These are phyloP conservation scores for Euphrasia arctica DNA, from an alignment of 305 asterid species.

Conservation along the genomic window DNA sequence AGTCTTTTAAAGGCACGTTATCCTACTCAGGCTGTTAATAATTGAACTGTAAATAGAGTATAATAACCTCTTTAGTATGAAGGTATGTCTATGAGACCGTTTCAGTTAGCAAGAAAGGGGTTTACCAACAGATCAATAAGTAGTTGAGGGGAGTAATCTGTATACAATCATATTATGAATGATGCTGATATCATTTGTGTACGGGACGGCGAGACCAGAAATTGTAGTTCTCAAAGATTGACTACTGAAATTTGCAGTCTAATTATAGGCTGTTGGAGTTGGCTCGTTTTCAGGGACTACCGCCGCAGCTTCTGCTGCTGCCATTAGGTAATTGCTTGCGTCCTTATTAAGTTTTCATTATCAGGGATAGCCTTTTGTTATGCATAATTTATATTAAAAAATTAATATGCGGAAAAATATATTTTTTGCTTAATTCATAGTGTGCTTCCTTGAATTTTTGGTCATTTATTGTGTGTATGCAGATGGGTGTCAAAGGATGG, in stretches of 20 bases:
- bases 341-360: slow-evolving; percentile 13
- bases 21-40: slow-evolving; percentile 39
- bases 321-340: slow-evolving; percentile 61
- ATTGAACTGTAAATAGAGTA: slow-evolving; percentile 5
- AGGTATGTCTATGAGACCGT: slow-evolving; percentile 8
- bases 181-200: slow-evolving; percentile 19
- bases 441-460: slow-evolving; percentile 20
- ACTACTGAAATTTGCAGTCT: slow-evolving; percentile 28
- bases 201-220: not conserved
- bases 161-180: slow-evolving; percentile 3
- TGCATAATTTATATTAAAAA: not conserved
- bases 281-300: slow-evolving; percentile 90
- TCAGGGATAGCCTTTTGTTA: slow-evolving; percentile 2
- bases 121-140: no score
- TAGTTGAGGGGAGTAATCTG: no score
- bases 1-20: slow-evolving; percentile 91
- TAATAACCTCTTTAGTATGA: slow-evolving; percentile 1
- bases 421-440: slow-evolving; percentile 5
- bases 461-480: slow-evolving; percentile 27
- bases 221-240: slow-evolving; percentile 17
- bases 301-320: slow-evolving; percentile 96
- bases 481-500: slow-evolving; percentile 99
- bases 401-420: slow-evolving; percentile 3
- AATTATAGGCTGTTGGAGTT: slow-evolving; percentile 85
- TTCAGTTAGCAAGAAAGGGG: not conserved